Conservation (phyloP, 768 basidiomycete species). For the Jaapia argillacea region DNA sequence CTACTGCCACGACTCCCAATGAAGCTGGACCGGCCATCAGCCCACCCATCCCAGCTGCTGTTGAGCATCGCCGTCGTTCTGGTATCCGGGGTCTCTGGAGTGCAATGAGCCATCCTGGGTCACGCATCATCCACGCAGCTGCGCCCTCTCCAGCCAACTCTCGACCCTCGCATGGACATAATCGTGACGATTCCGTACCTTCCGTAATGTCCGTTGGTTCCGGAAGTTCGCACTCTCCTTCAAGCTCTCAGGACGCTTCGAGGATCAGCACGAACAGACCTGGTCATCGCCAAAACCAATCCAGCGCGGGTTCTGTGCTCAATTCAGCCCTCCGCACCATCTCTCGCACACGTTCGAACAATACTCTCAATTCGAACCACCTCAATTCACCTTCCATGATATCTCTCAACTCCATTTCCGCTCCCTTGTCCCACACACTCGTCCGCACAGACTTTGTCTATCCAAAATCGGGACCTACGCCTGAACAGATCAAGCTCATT, state of each 20-base stretch:
- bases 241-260: slow-evolving; percentile 12
- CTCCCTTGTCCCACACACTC: slow-evolving; percentile 67
- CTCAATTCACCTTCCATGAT: slow-evolving; percentile 60
- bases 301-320: slow-evolving; percentile 23
- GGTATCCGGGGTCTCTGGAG: not conserved
- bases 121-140: slow-evolving; percentile 4
- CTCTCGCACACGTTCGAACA: slow-evolving; percentile 35
- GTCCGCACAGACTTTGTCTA: slow-evolving; percentile 63
- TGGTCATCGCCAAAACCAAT: slow-evolving; percentile 25
- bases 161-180: slow-evolving; percentile 5
- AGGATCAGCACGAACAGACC: slow-evolving; percentile 9
- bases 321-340: slow-evolving; percentile 35
- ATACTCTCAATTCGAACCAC: slow-evolving; percentile 28
- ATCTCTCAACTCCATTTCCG: slow-evolving; percentile 64
- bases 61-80: too few species aligned
- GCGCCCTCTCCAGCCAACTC: slow-evolving; percentile 8
- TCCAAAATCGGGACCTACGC: slow-evolving; percentile 52
- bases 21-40: too few species aligned
- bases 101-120: not conserved
- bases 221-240: slow-evolving; percentile 24
- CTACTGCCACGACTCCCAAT: too few species aligned
- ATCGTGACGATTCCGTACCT: slow-evolving; percentile 10
- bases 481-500: slow-evolving; percentile 57
- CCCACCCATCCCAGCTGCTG: too few species aligned
- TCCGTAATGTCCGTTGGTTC: slow-evolving; percentile 18